Percentiles rank a stretch among this genome's conserved stretches.
phyloP scores from a whole-genome alignment of 2,329 filamentous ascomycete species.

The Venturia effusa region DNA sequence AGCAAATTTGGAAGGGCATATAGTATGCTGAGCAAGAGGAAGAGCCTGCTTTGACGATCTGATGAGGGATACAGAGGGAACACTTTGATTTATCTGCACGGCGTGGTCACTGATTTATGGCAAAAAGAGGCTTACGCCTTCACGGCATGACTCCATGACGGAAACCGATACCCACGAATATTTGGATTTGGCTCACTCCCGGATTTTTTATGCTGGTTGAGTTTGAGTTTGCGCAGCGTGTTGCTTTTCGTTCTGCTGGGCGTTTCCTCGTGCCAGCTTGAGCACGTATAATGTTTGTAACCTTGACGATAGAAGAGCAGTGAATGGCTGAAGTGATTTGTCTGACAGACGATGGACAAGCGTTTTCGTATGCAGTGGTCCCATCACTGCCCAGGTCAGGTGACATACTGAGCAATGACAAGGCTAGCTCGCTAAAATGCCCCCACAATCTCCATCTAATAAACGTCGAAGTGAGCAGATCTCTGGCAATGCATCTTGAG shows the following conservation, averaged over 20 bases:
- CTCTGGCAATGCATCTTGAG: no score
- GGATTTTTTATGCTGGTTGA: background rate
- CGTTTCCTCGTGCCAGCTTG: background rate
- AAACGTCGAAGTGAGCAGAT: no score
- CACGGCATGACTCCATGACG: background rate
- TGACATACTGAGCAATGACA: no score
- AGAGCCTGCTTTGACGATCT: conserved; percentile 22
- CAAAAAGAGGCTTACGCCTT: background rate
- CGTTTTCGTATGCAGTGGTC: no score
- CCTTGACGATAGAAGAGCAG: background rate
- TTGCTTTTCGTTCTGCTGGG: background rate
- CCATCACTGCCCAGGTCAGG: no score
- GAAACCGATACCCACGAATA: background rate
- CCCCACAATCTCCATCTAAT: no score
- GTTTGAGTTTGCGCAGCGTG: background rate
- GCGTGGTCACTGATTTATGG: background rate
- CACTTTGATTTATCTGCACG: background rate
- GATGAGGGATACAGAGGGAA: background rate
- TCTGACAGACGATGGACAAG: background rate
- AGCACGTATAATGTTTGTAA: background rate
- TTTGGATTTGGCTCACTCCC: background rate
- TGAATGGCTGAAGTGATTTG: background rate
- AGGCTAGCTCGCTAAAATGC: no score
- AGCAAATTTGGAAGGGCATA: conserved; percentile 24
- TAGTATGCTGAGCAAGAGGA: conserved; percentile 25